phyloP scores from a whole-genome alignment of 108 stramenopile species.

The Skeletonema tropicum region DNA sequence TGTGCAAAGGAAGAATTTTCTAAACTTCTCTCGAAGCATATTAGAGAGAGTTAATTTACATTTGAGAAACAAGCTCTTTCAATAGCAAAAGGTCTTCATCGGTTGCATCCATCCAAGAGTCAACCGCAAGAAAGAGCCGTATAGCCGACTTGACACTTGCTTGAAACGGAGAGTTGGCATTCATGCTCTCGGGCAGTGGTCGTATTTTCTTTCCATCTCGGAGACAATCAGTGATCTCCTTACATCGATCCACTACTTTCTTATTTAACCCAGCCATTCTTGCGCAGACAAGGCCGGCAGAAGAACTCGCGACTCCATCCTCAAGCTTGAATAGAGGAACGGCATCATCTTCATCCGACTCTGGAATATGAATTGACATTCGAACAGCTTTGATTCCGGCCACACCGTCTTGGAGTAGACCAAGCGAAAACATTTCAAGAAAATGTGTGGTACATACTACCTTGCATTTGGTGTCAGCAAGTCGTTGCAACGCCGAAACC shows the following conservation, averaged over 20 bases:
- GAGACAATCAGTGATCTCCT: constrained; percentile 68
- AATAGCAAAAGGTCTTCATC: constrained; percentile 56
- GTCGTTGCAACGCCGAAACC: constrained; percentile 73
- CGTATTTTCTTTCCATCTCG: constrained; percentile 56
- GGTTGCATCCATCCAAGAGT: constrained; percentile 52
- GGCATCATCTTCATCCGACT: constrained; percentile 58
- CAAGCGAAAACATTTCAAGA: constrained; percentile 92
- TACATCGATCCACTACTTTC: constrained; percentile 64
- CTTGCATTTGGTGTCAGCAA: constrained; percentile 67
- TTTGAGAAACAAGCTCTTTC: constrained; percentile 28
- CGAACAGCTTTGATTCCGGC: constrained; percentile 80
- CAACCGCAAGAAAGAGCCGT: constrained; percentile 57
- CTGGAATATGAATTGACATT: constrained; percentile 89
- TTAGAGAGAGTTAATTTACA: background rate
- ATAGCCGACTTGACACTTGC: constrained; percentile 49
- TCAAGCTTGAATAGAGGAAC: constrained; percentile 90
- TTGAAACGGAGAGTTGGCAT: constrained; percentile 57
- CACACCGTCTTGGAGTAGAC: constrained; percentile 66
- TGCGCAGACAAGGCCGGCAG: constrained; percentile 93
- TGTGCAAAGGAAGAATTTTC: no score
- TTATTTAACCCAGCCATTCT: constrained; percentile 82
- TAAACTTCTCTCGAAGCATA: no score
- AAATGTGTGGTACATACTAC: constrained; percentile 94
- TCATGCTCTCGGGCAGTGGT: constrained; percentile 61
- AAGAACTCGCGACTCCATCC: constrained; percentile 86